These are phyloP conservation scores for Skeletonema grethae DNA, from an alignment of 108 stramenopile genomes.

Conservation along the genomic window DNA sequence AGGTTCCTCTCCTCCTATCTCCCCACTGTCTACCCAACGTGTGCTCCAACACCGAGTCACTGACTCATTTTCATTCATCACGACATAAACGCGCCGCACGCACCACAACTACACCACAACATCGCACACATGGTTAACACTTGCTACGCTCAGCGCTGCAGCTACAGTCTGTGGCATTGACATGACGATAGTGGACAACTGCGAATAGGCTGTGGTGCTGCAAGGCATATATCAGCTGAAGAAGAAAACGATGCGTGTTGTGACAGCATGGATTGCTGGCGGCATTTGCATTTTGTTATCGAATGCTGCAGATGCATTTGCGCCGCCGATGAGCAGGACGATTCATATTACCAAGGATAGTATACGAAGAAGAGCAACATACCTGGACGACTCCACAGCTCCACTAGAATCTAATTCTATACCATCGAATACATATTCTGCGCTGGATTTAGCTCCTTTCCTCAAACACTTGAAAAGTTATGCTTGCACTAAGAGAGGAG, in stretches of 20 bases:
- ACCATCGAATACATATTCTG: not conserved
- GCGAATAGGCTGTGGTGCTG: too few relatives aligned
- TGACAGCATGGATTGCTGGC: not conserved
- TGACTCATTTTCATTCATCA: not conserved
- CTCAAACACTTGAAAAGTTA: slow-evolving; percentile 48
- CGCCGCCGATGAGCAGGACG: too few relatives aligned
- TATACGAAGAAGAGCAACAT: not conserved
- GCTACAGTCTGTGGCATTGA: too few relatives aligned
- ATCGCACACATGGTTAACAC: too few relatives aligned
- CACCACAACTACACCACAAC: too few relatives aligned
- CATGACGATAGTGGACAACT: too few relatives aligned
- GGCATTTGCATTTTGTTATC: not conserved
- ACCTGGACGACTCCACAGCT: not conserved
- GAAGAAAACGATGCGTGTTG: not conserved
- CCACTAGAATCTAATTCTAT: not conserved
- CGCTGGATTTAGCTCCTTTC: slow-evolving; percentile 55
- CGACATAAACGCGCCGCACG: too few relatives aligned
- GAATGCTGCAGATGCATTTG: not conserved
- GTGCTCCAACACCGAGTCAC: not conserved
- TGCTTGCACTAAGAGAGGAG: slow-evolving; percentile 58
- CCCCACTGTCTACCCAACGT: not conserved
- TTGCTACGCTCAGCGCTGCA: too few relatives aligned
- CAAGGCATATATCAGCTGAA: too few relatives aligned
- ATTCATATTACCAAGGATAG: not conserved
- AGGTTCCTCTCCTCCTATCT: not conserved